Evolutionary conservation across 2,329 filamentous ascomycete genomes (phyloP).

Genomic region (Colletotrichum magnum): DNA sequence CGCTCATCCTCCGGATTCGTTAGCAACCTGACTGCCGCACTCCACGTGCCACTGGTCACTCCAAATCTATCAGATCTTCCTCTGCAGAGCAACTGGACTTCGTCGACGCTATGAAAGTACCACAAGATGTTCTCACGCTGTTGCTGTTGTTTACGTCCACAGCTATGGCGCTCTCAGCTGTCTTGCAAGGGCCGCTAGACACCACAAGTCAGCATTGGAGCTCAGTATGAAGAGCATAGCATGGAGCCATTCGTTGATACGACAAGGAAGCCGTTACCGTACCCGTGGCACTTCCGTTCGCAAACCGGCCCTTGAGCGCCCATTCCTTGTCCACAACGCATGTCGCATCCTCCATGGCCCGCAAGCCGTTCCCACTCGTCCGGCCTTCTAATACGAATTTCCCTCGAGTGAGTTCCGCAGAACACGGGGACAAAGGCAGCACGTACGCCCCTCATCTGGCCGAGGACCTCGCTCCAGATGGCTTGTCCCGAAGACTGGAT

Average conservation of each 20-base stretch:
- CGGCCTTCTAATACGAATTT: conserved; percentile 65
- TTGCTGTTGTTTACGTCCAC: neutral
- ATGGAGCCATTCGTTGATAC: neutral
- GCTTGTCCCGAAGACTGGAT: conserved; percentile 47
- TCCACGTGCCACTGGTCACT: too few species aligned
- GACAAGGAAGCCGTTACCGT: neutral
- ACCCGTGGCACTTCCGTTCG: conserved; percentile 6
- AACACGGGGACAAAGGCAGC: conserved; percentile 69
- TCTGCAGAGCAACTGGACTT: neutral
- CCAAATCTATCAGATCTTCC: conserved; percentile 14
- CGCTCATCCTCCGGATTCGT: too few species aligned
- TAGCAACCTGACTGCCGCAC: too few species aligned
- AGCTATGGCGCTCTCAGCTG: too few species aligned
- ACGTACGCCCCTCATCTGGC: conserved; percentile 56
- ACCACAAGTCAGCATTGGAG: neutral
- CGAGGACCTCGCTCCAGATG: conserved; percentile 66
- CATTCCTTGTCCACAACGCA: conserved; percentile 6
- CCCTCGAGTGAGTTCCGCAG: conserved; percentile 71
- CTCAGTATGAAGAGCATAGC: too few species aligned
- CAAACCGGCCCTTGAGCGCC: neutral
- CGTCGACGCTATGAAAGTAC: neutral
- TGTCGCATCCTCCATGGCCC: neutral
- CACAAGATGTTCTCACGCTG: neutral
- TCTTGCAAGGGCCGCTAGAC: conserved; percentile 1
- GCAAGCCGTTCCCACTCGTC: conserved; percentile 63